Conservation (phyloP, 306 rosid species). For the Medicago ruthenica region DNA sequence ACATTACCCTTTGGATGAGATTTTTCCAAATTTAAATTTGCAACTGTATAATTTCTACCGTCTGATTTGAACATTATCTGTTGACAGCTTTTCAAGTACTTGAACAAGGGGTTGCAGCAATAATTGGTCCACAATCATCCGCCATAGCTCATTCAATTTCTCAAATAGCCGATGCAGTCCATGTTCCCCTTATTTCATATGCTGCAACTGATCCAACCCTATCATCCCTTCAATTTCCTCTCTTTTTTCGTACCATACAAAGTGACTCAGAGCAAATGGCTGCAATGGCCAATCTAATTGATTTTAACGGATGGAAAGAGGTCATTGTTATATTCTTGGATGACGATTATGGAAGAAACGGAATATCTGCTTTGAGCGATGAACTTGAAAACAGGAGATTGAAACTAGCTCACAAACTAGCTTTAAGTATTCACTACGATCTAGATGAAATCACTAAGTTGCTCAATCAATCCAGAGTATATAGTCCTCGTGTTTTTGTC, state of each 20-base stretch:
- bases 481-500: slow-evolving; percentile 84
- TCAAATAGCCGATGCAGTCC: slow-evolving; percentile 80
- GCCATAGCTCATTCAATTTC: slow-evolving; percentile 75
- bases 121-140: slow-evolving; percentile 93
- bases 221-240: slow-evolving; percentile 88
- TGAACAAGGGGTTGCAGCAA: slow-evolving; percentile 70
- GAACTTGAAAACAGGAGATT: slow-evolving; percentile 65
- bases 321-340: slow-evolving; percentile 77
- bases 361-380: slow-evolving; percentile 70
- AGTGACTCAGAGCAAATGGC: slow-evolving; percentile 83
- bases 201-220: slow-evolving; percentile 95
- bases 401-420: slow-evolving; percentile 67
- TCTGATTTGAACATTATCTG: slow-evolving; percentile 39
- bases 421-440: slow-evolving; percentile 64
- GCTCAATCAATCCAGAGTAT: slow-evolving; percentile 68
- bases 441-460: slow-evolving; percentile 50
- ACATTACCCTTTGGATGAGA: neutral
- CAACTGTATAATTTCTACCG: slow-evolving; percentile 37
- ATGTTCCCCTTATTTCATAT: slow-evolving; percentile 87
- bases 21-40: slow-evolving; percentile 36
- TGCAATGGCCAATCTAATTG: slow-evolving; percentile 77
- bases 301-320: slow-evolving; percentile 83
- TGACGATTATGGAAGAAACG: slow-evolving; percentile 90
- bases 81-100: slow-evolving; percentile 80
- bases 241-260: slow-evolving; percentile 70